These are phyloP conservation scores for Yamadazyma takamatsuzukensis DNA, from an alignment of 805 yeast genomes.

Conservation along the genomic window DNA sequence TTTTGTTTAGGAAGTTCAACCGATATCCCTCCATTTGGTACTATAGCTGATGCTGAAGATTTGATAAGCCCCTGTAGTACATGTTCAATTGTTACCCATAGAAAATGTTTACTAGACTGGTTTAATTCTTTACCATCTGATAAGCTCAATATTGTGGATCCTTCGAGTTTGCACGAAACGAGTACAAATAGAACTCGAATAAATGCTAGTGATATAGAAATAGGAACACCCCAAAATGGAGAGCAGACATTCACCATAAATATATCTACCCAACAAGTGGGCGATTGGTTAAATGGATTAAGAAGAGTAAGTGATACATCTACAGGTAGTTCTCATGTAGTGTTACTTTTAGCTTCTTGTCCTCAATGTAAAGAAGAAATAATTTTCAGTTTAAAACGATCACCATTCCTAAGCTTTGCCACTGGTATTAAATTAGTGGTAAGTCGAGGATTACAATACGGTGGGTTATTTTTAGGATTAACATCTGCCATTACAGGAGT, in stretches of 20 bases:
- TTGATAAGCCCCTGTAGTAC: slow-evolving; percentile 36
- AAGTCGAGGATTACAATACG: slow-evolving; percentile 22
- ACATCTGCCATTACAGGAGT: slow-evolving; percentile 40
- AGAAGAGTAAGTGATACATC: too few relatives aligned
- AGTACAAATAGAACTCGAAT: neutral
- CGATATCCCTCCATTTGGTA: slow-evolving; percentile 40
- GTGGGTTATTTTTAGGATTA: slow-evolving; percentile 31
- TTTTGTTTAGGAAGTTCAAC: slow-evolving; percentile 38
- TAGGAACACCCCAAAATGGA: slow-evolving; percentile 9
- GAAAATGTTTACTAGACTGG: slow-evolving; percentile 40
- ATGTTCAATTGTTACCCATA: slow-evolving; percentile 33
- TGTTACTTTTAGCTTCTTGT: slow-evolving; percentile 27
- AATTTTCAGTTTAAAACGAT: slow-evolving; percentile 27
- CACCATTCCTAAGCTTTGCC: slow-evolving; percentile 20
- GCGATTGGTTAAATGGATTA: slow-evolving; percentile 13
- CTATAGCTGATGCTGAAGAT: slow-evolving; percentile 30
- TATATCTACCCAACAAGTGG: slow-evolving; percentile 14
- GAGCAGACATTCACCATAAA: slow-evolving; percentile 2
- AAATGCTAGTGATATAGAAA: slow-evolving; percentile 10
- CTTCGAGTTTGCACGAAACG: neutral
- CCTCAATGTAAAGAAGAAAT: slow-evolving; percentile 40
- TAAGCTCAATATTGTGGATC: slow-evolving; percentile 18
- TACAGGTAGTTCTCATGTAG: slow-evolving; percentile 4
- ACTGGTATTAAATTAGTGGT: slow-evolving; percentile 15
- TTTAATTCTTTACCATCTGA: slow-evolving; percentile 31